A percentile compares a stretch with the other conserved stretches of the same genome.
These are phyloP conservation scores for Kokia cookei DNA, from an alignment of 441 rosid species.

Conservation along the genomic window DNA sequence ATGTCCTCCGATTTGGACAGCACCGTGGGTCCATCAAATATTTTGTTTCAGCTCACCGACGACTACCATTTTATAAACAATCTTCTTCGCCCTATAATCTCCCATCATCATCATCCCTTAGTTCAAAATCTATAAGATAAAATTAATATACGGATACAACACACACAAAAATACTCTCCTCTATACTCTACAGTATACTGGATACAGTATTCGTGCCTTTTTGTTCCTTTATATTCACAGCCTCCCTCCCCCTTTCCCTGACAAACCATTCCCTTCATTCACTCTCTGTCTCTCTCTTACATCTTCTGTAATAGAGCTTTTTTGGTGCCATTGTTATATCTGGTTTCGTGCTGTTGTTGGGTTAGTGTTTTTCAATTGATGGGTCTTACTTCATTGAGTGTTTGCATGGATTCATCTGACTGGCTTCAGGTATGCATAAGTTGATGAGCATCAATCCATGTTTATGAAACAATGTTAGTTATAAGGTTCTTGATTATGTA, in stretches of 20 bases:
- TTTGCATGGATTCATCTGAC: conserved; percentile 87
- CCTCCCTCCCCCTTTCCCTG: conserved; percentile 14
- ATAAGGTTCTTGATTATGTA: not conserved
- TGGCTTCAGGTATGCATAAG: conserved; percentile 71
- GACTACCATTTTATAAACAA: conserved; percentile 7
- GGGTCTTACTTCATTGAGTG: conserved; percentile 79
- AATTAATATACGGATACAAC: not conserved
- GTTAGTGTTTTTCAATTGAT: not conserved
- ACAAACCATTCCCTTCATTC: conserved; percentile 12
- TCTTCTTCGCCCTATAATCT: not conserved
- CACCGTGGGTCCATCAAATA: conserved; percentile 30
- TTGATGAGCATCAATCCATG: not conserved
- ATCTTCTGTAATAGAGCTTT: not conserved
- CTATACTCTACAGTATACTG: not conserved
- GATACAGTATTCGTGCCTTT: conserved; percentile 24
- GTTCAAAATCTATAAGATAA: not conserved
- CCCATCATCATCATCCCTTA: not conserved
- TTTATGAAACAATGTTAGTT: not conserved
- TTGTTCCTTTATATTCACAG: conserved; percentile 71
- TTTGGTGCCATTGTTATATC: not conserved
- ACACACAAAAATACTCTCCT: not conserved
- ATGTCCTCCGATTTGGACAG: conserved; percentile 6
- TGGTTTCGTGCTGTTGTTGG: not conserved
- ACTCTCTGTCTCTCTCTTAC: not conserved
- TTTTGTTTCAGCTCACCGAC: conserved; percentile 47